A percentile compares a stretch with the other conserved stretches of the same genome.
Evolutionary conservation across 495 filamentous ascomycete species (phyloP).

Genomic region (Xylaria grammica): DNA sequence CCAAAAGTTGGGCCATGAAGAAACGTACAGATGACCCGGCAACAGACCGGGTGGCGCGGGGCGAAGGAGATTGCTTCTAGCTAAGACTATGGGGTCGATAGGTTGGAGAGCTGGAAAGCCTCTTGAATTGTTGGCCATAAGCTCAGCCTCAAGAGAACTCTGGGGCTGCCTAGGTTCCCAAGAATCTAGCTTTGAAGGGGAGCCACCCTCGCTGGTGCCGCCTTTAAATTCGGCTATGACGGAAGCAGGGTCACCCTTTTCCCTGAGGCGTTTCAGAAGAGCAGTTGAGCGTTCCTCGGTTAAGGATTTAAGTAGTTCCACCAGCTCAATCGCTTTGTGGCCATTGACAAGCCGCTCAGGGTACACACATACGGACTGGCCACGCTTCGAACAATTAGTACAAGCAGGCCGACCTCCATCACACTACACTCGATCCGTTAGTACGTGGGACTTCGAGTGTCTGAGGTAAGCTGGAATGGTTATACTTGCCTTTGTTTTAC

Average conservation of each 20-base stretch:
- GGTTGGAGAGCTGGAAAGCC: conserved; percentile 14
- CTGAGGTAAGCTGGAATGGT: background rate
- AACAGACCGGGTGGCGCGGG: background rate
- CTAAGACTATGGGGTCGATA: background rate
- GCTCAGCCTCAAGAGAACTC: conserved; percentile 20
- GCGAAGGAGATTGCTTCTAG: conserved; percentile 5
- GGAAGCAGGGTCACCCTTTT: background rate
- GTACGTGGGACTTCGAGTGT: background rate
- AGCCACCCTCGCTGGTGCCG: background rate
- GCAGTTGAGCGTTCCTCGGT: conserved; percentile 5
- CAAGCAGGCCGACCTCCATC: conserved; percentile 13
- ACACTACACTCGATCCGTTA: conserved; percentile 8
- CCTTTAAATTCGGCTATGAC: conserved; percentile 6
- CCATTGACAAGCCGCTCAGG: conserved; percentile 15
- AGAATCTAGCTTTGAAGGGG: background rate
- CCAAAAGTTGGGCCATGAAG: background rate
- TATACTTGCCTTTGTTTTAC: conserved; percentile 15
- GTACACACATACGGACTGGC: background rate
- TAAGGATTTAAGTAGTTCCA: conserved; percentile 7
- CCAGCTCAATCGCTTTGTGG: conserved; percentile 8
- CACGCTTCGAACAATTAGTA: conserved; percentile 7
- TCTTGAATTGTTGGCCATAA: conserved; percentile 12
- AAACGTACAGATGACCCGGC: conserved; percentile 5
- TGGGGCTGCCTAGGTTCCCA: background rate
- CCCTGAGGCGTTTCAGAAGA: conserved; percentile 11